Evolutionary conservation across 2,329 filamentous ascomycete species (phyloP), one percentile per base, ranked within the genome.

Genomic region (Elsinoe necatrix): DNA sequence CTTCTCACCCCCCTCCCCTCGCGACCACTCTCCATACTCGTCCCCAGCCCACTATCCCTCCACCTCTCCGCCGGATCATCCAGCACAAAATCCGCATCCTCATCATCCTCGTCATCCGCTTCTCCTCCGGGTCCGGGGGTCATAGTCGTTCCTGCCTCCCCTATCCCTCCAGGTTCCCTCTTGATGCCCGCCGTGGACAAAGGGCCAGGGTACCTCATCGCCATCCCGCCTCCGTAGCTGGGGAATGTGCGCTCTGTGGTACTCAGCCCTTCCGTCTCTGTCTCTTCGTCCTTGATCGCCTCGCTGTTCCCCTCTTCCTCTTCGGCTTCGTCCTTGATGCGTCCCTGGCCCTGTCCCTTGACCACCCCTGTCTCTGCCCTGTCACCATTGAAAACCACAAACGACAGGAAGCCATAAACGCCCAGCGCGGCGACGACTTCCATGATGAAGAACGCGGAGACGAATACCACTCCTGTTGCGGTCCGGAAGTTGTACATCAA

Each of bases 401-500:
- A 73, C 7, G 69, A 75, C 18, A 87, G 63, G 0, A 79, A 45
- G 1, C 79, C 68, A 85, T 88, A 95, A 0, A 80, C 83, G 0
- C 84, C 35, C 0, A 77, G 74, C 68, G 87, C 80, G 41, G 84
- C 85, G 0, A 82, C 61, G 64, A 95, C 77, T 66, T 92, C 89
- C 11, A 82, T 81, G 1, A 74, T 67, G 89, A 91, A 97, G 70
- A 96, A 96, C 0, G 81, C 63, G 0, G 75, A 70, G 0, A 84
- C 87, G 64, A 90, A 86, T 0, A 84, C 65, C 0, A 86, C 54
- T 58, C 89, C 90, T 4, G 83, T 83, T 1, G 82, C 69, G 34
- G 93, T 65, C 11, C 86, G 82, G 72, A 92, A 85, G 60, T 89
- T 84, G 65, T 93, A 93, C 87, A 98, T 95, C 56, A 91, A 65